Evolutionary conservation across 2,329 filamentous ascomycete genomes (phyloP).

Genomic region (Penicillium sp.): DNA sequence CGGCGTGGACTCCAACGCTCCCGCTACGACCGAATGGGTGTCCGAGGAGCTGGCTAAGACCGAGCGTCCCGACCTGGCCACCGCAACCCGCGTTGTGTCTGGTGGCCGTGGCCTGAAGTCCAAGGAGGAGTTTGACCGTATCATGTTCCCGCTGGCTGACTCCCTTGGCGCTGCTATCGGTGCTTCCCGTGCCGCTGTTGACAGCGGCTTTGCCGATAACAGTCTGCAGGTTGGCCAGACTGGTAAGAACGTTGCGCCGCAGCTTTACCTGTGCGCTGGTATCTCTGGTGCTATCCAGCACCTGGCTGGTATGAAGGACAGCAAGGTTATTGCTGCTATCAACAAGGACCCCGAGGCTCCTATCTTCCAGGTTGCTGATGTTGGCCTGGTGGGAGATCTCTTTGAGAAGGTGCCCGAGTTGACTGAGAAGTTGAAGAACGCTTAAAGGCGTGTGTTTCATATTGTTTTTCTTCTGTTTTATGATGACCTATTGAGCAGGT

Average conservation of each 20-base stretch:
- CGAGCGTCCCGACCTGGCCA: constrained; percentile 86
- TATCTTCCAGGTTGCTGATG: constrained; percentile 97
- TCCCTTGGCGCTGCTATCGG: constrained; percentile 91
- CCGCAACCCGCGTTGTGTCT: constrained; percentile 84
- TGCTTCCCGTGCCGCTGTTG: constrained; percentile 88
- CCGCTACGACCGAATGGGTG: constrained; percentile 75
- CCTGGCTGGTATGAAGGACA: constrained; percentile 98
- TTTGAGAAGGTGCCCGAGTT: constrained; percentile 95
- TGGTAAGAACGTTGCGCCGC: constrained; percentile 94
- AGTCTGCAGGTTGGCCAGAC: constrained; percentile 97
- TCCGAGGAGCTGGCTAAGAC: constrained; percentile 90
- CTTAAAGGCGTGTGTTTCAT: constrained; percentile 8
- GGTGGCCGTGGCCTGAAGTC: constrained; percentile 94
- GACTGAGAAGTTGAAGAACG: constrained; percentile 81
- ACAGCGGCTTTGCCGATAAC: constrained; percentile 97
- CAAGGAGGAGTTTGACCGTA: constrained; percentile 90
- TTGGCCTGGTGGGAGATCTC: constrained; percentile 88
- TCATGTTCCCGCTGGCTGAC: constrained; percentile 91
- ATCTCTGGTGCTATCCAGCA: constrained; percentile 98
- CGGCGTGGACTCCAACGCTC: constrained; percentile 74
- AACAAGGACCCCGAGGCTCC: constrained; percentile 97
- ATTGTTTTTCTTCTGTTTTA: constrained; percentile 15
- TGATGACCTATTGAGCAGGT: constrained; percentile 17
- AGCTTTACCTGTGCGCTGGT: constrained; percentile 90
- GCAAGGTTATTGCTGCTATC: constrained; percentile 97